These are phyloP conservation scores for Echeveria elegans DNA, from an alignment of 164 flowering plant genomes.

Conservation along the genomic window DNA sequence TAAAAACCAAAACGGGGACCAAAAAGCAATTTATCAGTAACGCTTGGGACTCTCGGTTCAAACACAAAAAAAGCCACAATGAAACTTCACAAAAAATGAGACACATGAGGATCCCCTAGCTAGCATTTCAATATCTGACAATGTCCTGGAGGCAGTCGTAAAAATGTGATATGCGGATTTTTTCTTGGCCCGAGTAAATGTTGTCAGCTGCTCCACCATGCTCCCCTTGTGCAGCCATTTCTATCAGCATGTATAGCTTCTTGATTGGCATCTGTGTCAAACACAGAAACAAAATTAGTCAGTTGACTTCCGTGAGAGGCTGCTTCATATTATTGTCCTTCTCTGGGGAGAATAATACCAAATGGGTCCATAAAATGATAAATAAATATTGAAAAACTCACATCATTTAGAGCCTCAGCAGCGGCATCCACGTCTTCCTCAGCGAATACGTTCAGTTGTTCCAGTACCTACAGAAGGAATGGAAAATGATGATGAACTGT, in stretches of 20 bases:
- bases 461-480: slow-evolving; percentile 44
- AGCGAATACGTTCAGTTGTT: slow-evolving; percentile 61
- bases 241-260: slow-evolving; percentile 82
- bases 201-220: slow-evolving; percentile 71
- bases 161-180: slow-evolving; percentile 62
- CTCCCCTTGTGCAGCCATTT: slow-evolving; percentile 93
- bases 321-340: background rate
- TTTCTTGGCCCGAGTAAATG: slow-evolving; percentile 64
- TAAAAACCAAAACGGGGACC: too few species aligned
- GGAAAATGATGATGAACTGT: background rate
- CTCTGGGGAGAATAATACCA: background rate
- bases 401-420: slow-evolving; percentile 78
- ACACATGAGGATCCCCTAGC: background rate
- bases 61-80: background rate
- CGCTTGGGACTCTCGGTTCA: background rate
- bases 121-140: slow-evolving; percentile 28
- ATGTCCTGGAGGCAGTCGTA: slow-evolving; percentile 74
- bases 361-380: background rate
- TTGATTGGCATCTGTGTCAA: slow-evolving; percentile 64
- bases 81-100: background rate
- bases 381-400: slow-evolving; percentile 16
- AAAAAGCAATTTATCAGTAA: too few species aligned
- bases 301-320: background rate
- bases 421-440: slow-evolving; percentile 60
- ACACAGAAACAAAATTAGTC: background rate